Evolutionary conservation across 2,329 filamentous ascomycete species (phyloP).

Genomic region (Aspergillus jensenii): DNA sequence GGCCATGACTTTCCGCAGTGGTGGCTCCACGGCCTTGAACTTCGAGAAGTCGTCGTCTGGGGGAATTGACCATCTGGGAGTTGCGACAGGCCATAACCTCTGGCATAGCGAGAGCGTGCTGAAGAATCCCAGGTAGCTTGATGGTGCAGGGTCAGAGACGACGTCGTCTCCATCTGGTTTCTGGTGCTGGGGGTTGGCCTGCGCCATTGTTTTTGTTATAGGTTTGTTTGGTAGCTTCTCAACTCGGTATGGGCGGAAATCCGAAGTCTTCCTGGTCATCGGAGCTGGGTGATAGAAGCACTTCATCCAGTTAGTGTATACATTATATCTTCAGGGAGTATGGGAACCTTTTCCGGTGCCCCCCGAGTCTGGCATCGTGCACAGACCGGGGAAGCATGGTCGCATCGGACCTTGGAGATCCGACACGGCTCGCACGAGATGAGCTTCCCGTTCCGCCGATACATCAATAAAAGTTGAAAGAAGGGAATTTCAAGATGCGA

Average conservation of each 20-base stretch:
- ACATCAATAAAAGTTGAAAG: background rate
- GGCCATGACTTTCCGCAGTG: background rate
- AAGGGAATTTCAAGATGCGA: too few species aligned
- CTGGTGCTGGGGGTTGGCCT: background rate
- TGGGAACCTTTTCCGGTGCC: background rate
- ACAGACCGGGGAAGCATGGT: background rate
- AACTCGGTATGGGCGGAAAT: background rate
- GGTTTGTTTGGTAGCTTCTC: background rate
- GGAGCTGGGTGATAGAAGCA: conserved; percentile 3
- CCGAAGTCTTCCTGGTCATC: background rate
- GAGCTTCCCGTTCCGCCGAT: background rate
- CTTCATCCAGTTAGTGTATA: background rate
- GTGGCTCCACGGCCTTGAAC: background rate
- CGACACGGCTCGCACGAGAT: conserved; percentile 1
- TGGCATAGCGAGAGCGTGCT: background rate
- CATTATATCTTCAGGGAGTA: background rate
- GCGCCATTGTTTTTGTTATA: too few species aligned
- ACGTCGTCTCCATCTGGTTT: background rate
- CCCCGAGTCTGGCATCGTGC: background rate
- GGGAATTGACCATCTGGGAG: too few species aligned
- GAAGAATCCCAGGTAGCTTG: background rate
- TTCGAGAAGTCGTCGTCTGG: background rate
- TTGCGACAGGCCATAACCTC: too few species aligned
- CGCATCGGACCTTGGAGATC: background rate
- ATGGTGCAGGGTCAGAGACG: background rate